phyloP scores from a whole-genome alignment of 2,329 filamentous ascomycete genomes.

The Penicillium paneum region DNA sequence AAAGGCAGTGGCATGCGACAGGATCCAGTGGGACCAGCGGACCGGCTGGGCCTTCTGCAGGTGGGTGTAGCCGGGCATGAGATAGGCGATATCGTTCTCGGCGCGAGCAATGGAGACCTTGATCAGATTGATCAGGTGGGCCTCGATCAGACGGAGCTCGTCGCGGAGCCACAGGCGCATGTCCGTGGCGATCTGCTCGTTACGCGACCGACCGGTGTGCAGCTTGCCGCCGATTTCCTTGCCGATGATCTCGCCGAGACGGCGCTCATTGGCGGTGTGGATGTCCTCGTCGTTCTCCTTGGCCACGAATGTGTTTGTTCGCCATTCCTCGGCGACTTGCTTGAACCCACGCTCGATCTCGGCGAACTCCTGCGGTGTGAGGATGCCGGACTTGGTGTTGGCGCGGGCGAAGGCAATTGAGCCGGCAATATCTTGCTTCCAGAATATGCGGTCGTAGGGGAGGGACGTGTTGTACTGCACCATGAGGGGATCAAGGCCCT shows the following conservation, averaged over 20 bases:
- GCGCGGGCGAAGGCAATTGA: conserved; percentile 78
- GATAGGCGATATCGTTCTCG: conserved; percentile 68
- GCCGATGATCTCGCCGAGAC: conserved; percentile 78
- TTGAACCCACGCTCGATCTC: conserved; percentile 70
- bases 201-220: conserved; percentile 81
- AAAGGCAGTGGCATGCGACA: conserved; percentile 72
- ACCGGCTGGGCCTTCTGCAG: conserved; percentile 79
- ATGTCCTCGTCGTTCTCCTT: conserved; percentile 55
- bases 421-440: conserved; percentile 76
- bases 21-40: conserved; percentile 76
- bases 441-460: conserved; percentile 72
- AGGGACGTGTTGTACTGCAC: conserved; percentile 78
- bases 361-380: conserved; percentile 68
- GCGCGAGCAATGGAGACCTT: conserved; percentile 66
- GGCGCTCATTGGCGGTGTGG: conserved; percentile 69
- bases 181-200: conserved; percentile 86
- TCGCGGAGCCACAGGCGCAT: conserved; percentile 87
- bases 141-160: conserved; percentile 67
- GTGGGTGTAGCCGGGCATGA: conserved; percentile 90
- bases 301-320: conserved; percentile 35
- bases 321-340: conserved; percentile 50
- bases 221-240: conserved; percentile 83
- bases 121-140: conserved; percentile 65
- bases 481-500: conserved; percentile 83
- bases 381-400: conserved; percentile 71